Conservation (phyloP, 2,329 filamentous ascomycete species). For the Colletotrichum sp. region DNA sequence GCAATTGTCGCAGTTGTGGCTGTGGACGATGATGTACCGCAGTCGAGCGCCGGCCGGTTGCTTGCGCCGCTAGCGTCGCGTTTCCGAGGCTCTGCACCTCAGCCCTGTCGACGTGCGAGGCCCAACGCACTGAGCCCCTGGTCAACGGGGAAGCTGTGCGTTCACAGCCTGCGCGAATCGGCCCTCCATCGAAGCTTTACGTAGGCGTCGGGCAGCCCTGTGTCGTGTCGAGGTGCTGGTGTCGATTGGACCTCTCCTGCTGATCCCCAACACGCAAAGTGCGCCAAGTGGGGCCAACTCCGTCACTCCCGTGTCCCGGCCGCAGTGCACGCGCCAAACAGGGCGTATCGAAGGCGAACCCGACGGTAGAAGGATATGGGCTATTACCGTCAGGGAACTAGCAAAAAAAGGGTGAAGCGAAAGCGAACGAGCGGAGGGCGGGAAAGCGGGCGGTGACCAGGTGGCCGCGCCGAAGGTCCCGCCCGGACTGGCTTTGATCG, state of each 20-base stretch:
- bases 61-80: constrained; percentile 6
- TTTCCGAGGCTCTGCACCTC: constrained; percentile 1
- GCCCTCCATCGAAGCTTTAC: background rate
- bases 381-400: background rate
- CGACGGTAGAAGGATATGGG: background rate
- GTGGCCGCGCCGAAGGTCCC: background rate
- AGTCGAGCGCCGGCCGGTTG: background rate
- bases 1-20: constrained; percentile 5
- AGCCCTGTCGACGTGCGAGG: background rate
- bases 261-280: background rate
- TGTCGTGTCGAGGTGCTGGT: background rate
- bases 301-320: constrained; percentile 15
- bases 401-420: background rate
- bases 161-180: background rate
- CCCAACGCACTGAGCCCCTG: background rate
- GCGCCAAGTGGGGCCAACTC: constrained; percentile 11
- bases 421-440: background rate
- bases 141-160: background rate
- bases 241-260: background rate
- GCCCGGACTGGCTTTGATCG: background rate
- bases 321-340: background rate
- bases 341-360: background rate
- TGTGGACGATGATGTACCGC: background rate
- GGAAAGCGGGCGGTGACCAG: background rate
- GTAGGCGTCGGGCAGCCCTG: background rate